phyloP scores from a whole-genome alignment of 441 rosid species.

The Erodium moschatum region DNA sequence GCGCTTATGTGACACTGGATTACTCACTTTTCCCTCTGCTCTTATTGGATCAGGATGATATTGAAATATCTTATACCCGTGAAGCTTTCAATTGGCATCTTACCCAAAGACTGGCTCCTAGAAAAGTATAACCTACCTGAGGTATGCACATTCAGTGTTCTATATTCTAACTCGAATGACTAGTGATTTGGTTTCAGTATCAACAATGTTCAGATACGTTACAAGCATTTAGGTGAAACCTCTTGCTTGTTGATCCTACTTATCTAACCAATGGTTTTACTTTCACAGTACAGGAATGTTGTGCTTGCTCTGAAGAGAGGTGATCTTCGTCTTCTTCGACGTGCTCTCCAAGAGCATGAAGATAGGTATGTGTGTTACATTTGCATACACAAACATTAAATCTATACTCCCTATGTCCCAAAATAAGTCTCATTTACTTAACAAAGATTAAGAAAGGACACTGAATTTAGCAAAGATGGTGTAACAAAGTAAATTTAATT shows the following conservation, averaged over 20 bases:
- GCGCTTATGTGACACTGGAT: neutral
- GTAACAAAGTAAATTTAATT: neutral
- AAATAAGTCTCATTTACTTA: neutral
- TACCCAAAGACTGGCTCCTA: slow-evolving; percentile 58
- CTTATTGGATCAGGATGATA: slow-evolving; percentile 58
- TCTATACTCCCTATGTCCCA: neutral
- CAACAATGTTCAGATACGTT: too few species aligned
- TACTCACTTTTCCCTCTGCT: neutral
- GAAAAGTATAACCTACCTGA: slow-evolving; percentile 60
- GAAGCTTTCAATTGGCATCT: slow-evolving; percentile 70
- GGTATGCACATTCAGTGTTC: slow-evolving; percentile 28
- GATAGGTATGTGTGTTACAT: slow-evolving; percentile 41
- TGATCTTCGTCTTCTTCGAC: slow-evolving; percentile 79
- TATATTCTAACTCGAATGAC: neutral
- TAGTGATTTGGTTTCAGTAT: neutral
- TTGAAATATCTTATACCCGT: slow-evolving; percentile 86
- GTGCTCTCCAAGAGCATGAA: slow-evolving; percentile 76
- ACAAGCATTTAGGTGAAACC: too few species aligned
- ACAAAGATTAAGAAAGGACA: neutral
- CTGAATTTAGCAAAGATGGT: neutral
- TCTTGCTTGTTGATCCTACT: slow-evolving; percentile 2
- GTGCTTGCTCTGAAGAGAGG: slow-evolving; percentile 67
- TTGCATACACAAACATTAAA: neutral
- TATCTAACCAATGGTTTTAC: slow-evolving; percentile 17
- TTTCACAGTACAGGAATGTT: slow-evolving; percentile 56